Evolutionary conservation across 805 yeast species (phyloP).

Genomic region (Yarrowia hollandica): DNA sequence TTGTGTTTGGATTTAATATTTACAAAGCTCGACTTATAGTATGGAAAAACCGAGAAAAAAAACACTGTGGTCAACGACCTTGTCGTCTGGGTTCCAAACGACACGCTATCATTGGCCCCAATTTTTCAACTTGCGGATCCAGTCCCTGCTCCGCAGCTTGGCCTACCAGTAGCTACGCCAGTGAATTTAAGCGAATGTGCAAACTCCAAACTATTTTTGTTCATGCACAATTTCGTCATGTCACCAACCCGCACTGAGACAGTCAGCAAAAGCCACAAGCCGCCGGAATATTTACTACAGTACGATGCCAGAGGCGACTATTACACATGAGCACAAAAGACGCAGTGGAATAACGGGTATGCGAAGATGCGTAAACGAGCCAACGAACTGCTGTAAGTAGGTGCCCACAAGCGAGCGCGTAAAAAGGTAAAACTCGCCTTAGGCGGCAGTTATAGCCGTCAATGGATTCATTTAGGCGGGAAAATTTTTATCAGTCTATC

Average conservation of each 20-base stretch:
- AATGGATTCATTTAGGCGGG: background rate
- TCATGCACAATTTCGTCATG: too few relatives aligned
- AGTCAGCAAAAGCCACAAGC: background rate
- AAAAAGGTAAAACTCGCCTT: background rate
- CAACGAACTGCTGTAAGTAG: background rate
- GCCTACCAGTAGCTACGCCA: background rate
- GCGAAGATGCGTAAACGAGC: constrained; percentile 6
- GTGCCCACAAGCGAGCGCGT: background rate
- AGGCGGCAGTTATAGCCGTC: background rate
- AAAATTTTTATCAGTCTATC: background rate
- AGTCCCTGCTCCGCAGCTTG: background rate
- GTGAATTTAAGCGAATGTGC: too few relatives aligned
- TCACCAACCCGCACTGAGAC: background rate
- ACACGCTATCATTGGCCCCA: background rate
- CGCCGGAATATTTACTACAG: too few relatives aligned
- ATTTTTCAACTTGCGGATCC: background rate
- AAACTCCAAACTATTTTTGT: too few relatives aligned
- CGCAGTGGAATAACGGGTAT: background rate
- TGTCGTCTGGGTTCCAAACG: background rate
- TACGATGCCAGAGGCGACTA: too few relatives aligned
- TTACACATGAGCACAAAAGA: background rate
- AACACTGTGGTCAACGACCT: background rate
- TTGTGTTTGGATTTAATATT: background rate
- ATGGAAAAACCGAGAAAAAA: constrained; percentile 18
- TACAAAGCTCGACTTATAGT: background rate